Base-by-base conservation (phyloP, 2,329 filamentous ascomycete genomes). In the Endoconidiophora laricicola region DNA sequence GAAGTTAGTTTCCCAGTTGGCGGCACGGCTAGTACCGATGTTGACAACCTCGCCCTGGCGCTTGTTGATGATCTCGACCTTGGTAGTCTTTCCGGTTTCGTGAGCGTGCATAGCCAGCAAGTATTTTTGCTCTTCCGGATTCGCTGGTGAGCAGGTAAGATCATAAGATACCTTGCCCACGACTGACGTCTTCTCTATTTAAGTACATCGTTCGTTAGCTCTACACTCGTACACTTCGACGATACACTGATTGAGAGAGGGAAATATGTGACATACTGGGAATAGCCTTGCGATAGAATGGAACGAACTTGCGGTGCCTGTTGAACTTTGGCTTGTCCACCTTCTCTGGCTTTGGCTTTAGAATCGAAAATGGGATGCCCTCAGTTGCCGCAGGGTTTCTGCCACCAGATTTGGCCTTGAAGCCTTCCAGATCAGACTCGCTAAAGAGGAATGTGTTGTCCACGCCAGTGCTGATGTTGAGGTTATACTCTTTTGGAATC, bases 401-500 rank as follows among this genome's bases (percentile, higher is more conserved):
- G 44, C 66, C 65, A 58, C 71, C 74, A 59, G 74, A 74, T 61
- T 72, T 74, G 16, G 69, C 68, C 57, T 75, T 75, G 66, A 79
- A 87, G 37, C 85, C 85, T 16, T 57, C 56, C 6, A 59, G 52
- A 24, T 56, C 46, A 40, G 53, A 87, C 65, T 98, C 91, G 39
- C 83, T 87, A 61, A 98, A 98, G 51, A 96, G 71, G 61, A 83
- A 94, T 18, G 87, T 91, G 64, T 94, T 95, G 59, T 77, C 78
- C 33, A 90, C 78, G 49, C 63, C 60, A 46, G 72, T 69, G 50
- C 66, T 79, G 44, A 86, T 72, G 44, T 86, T 79, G 52, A 96
- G 68, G 56, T 86, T 76, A 65, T 95, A 98, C 60, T 94, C 86
- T 60, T 86, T 86, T 9, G 88, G 87, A n/a, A 95, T 71, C 4